Evolutionary conservation across 208 protist species (phyloP), one percentile per base, ranked within the genome.

Genomic region (Leishmania tarentolae): DNA sequence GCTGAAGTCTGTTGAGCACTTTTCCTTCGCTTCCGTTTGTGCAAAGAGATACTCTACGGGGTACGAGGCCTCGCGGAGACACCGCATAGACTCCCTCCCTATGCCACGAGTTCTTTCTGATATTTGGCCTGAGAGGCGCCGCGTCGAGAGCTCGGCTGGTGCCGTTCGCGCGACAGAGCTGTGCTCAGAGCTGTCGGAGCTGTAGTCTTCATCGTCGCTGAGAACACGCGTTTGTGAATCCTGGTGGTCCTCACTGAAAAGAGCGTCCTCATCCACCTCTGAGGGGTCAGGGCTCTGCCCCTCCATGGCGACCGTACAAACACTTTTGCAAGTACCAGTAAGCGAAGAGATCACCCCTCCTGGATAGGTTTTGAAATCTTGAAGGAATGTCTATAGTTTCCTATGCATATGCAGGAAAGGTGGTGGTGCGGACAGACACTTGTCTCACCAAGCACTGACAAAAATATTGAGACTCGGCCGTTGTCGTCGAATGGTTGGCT

Each of bases 41-140:
- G 70, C 72, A 56, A 87, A 87, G n/a, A 65, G 72, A 28, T 87
- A 87, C 59, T 84, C 81, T 4, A 87, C 80, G 1, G 84, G 84
- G 65, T 80, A 84, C 6, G 74, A 74, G 4, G 78, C 79, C 37
- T 82, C 81, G n/a, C 84, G 76, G 5, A 84, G 68, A 61, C 72
- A 76, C 35, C 77, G 80, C 61, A 82, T 17, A 59, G 70, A 78
- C 65, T 86, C 82, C 0, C 74, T 47, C 21, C 76, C 75, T 0
- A 52, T 40, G 52, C 50, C 66, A 15, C 81, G 80, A 13, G 37
- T 61, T 52, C 81, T 65, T 5, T 52, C 76, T 40, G 46, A 1
- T 42, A 65, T 69, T 28, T 87, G 79, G 57, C 72, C 74, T 11
- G 35, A 66, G 5, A 47, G 6, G 31, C 78, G 84, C 71, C 79